Conservation (phyloP, 164 flowering plant species). For the Vitis vinifera region DNA sequence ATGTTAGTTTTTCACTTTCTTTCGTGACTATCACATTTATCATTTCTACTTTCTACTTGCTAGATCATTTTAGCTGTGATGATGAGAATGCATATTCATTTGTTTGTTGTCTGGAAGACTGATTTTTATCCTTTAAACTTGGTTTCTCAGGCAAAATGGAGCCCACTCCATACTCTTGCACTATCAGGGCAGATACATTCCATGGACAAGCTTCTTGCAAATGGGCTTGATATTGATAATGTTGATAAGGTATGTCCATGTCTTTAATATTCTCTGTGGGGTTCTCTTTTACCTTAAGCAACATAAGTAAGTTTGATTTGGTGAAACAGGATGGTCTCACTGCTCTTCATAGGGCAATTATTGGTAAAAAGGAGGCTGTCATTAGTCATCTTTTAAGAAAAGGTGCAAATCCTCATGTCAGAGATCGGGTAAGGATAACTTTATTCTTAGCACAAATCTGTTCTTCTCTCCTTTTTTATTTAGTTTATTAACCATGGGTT, state of each 20-base stretch:
- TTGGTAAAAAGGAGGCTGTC: slow-evolving; percentile 86
- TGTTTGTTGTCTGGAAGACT: background rate
- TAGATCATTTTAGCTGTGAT: background rate
- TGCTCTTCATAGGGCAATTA: slow-evolving; percentile 81
- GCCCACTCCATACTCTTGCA: slow-evolving; percentile 70
- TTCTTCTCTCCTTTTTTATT: background rate
- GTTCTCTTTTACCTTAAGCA: slow-evolving; percentile 5
- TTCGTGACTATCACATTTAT: background rate
- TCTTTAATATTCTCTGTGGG: background rate
- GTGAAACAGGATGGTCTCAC: slow-evolving; percentile 76
- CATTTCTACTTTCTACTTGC: background rate
- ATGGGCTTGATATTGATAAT: slow-evolving; percentile 60
- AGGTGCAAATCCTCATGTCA: slow-evolving; percentile 85
- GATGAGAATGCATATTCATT: background rate
- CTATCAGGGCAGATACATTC: slow-evolving; percentile 63
- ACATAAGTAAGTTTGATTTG: slow-evolving; percentile 15
- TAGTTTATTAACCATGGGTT: background rate
- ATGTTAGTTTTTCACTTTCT: background rate
- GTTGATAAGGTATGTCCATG: slow-evolving; percentile 53
- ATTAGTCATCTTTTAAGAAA: slow-evolving; percentile 92
- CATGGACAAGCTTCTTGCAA: slow-evolving; percentile 72
- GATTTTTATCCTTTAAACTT: background rate
- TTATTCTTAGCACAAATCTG: background rate
- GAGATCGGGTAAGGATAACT: slow-evolving; percentile 53
- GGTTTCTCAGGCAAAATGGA: slow-evolving; percentile 59